These are phyloP conservation scores for Pleurotus giganteus DNA, from an alignment of 768 basidiomycete species.

Conservation along the genomic window DNA sequence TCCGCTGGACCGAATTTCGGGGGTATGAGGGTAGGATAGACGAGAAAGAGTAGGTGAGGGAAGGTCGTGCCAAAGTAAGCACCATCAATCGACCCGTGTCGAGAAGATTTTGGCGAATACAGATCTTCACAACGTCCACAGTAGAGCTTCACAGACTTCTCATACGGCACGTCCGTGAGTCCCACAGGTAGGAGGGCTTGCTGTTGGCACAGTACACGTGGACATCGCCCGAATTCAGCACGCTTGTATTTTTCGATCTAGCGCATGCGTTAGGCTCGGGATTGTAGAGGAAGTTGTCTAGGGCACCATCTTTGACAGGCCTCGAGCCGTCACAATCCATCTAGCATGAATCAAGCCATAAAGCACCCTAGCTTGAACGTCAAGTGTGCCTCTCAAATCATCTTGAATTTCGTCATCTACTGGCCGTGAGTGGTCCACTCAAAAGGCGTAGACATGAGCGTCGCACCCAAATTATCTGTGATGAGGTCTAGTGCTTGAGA, in stretches of 20 bases:
- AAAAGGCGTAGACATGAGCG: not conserved
- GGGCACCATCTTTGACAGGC: conserved; percentile 89
- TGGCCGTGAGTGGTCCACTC: not conserved
- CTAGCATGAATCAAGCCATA: conserved; percentile 97
- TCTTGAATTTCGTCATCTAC: conserved; percentile 94
- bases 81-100: conserved; percentile 97
- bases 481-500: conserved; percentile 92
- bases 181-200: conserved; percentile 97
- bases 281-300: not conserved
- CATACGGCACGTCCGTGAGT: conserved; percentile 94
- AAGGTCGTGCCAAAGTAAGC: conserved; percentile 99
- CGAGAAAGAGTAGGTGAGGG: conserved; percentile 95
- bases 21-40: conserved; percentile 91
- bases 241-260: conserved; percentile 97
- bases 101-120: conserved; percentile 95
- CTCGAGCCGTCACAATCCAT: conserved; percentile 94
- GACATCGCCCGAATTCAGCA: conserved; percentile 97
- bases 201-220: conserved; percentile 91
- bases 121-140: conserved; percentile 99
- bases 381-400: conserved; percentile 86
- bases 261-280: not conserved
- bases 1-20: conserved; percentile 61
- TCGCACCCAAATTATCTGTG: conserved; percentile 89
- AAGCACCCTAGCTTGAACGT: conserved; percentile 88
- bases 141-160: conserved; percentile 98